Conservation (phyloP, 192 early-diverging fungal species). For the Mortierella hygrophila region DNA sequence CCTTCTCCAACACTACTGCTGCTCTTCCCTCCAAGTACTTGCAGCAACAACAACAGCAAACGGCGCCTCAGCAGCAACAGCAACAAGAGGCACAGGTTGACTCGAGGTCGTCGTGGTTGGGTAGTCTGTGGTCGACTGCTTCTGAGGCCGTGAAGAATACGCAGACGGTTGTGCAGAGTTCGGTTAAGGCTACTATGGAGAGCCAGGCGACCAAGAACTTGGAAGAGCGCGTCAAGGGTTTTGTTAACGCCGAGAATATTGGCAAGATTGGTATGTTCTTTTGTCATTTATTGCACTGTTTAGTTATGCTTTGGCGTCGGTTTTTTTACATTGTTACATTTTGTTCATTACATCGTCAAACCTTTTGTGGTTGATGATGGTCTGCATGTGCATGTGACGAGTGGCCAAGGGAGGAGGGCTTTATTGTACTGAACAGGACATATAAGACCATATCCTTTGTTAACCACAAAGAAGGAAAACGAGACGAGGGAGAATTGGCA, state of each 20-base stretch:
- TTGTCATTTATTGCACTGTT: background rate
- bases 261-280: conserved; percentile 65
- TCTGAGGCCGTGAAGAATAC: conserved; percentile 70
- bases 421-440: no score
- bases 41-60: conserved; percentile 14
- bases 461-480: background rate
- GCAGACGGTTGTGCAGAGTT: conserved; percentile 62
- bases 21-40: conserved; percentile 25
- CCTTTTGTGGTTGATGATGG: conserved; percentile 3
- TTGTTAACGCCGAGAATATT: conserved; percentile 71
- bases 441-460: no score
- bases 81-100: conserved; percentile 36
- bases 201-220: conserved; percentile 60
- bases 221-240: conserved; percentile 65
- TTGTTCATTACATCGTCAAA: background rate
- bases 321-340: background rate
- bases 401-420: background rate
- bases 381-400: conserved; percentile 4
- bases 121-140: conserved; percentile 65
- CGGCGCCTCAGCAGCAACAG: conserved; percentile 25
- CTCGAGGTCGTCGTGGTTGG: conserved; percentile 58
- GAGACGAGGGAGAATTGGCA: background rate
- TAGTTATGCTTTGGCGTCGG: background rate
- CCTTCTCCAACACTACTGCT: conserved; percentile 32
- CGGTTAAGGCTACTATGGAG: conserved; percentile 64